phyloP scores from a whole-genome alignment of 805 yeast species.

The Clavispora santaluciae region DNA sequence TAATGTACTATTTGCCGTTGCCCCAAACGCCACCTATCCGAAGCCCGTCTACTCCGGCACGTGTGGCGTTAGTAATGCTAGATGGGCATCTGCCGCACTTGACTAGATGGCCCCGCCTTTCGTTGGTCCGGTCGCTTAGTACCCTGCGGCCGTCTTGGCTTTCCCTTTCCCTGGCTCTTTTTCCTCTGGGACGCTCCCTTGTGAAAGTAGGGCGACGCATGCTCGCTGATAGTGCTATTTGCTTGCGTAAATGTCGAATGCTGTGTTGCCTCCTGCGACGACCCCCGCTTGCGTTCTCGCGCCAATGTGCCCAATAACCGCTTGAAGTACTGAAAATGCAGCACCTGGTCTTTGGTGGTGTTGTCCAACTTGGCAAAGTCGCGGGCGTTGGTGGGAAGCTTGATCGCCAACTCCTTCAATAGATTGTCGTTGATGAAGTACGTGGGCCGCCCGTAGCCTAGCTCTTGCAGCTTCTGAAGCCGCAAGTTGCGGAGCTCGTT shows the following conservation, averaged over 20 bases:
- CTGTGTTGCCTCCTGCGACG: slow-evolving; percentile 1
- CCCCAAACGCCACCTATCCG: no score
- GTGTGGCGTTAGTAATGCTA: no score
- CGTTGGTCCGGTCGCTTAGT: background rate
- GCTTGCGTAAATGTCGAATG: background rate
- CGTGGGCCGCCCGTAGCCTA: slow-evolving; percentile 25
- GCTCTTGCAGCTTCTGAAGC: slow-evolving; percentile 36
- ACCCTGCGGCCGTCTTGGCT: background rate
- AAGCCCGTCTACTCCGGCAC: no score
- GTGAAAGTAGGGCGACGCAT: slow-evolving; percentile 5
- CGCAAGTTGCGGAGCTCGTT: slow-evolving; percentile 39
- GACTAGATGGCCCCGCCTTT: background rate
- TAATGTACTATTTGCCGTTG: no score
- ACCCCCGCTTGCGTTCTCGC: slow-evolving; percentile 24
- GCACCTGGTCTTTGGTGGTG: slow-evolving; percentile 26
- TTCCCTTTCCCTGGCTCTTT: background rate
- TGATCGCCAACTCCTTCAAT: slow-evolving; percentile 50
- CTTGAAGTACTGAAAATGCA: slow-evolving; percentile 37
- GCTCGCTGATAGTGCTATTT: slow-evolving; percentile 2
- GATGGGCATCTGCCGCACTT: slow-evolving; percentile 12
- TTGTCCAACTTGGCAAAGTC: slow-evolving; percentile 42
- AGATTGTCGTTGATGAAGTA: slow-evolving; percentile 27
- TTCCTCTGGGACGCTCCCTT: background rate
- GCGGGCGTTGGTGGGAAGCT: slow-evolving; percentile 46
- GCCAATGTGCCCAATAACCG: slow-evolving; percentile 28